phyloP scores from a whole-genome alignment of 1,284 basidiomycete genomes.

The Cutaneotrichosporon spelunceum region DNA sequence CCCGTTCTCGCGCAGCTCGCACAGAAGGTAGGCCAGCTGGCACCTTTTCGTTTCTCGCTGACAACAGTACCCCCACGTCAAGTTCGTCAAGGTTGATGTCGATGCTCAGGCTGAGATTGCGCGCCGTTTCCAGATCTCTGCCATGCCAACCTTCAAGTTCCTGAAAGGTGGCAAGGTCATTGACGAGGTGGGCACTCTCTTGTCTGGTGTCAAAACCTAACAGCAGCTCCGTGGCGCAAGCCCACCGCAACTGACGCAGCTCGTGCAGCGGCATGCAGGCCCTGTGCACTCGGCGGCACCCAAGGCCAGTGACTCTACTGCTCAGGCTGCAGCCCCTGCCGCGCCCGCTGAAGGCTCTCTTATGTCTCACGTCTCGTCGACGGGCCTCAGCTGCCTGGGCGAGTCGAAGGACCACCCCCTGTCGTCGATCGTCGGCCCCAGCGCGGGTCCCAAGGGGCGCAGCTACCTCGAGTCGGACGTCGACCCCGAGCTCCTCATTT shows the following conservation, averaged over 20 bases:
- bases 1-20: conserved; percentile 45
- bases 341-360: conserved; percentile 36
- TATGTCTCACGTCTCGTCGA: conserved; percentile 41
- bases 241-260: conserved; percentile 39
- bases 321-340: conserved; percentile 12
- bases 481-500: conserved; percentile 69
- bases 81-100: conserved; percentile 53
- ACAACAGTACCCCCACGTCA: conserved; percentile 34
- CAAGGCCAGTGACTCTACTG: conserved; percentile 5
- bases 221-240: conserved; percentile 46
- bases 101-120: conserved; percentile 51
- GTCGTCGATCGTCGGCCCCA: conserved; percentile 59
- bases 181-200: conserved; percentile 35
- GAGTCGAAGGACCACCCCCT: conserved; percentile 63
- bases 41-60: background rate
- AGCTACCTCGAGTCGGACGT: conserved; percentile 72
- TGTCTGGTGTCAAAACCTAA: background rate
- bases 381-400: conserved; percentile 67
- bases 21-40: conserved; percentile 24
- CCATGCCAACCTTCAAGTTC: conserved; percentile 56
- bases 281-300: conserved; percentile 15
- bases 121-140: conserved; percentile 47
- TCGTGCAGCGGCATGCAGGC: conserved; percentile 17
- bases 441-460: conserved; percentile 53
- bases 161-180: conserved; percentile 51